A percentile compares a stretch with the other conserved stretches of the same genome.
Evolutionary conservation across 2,329 filamentous ascomycete species (phyloP).

Genomic region (Penicillium concentricum): DNA sequence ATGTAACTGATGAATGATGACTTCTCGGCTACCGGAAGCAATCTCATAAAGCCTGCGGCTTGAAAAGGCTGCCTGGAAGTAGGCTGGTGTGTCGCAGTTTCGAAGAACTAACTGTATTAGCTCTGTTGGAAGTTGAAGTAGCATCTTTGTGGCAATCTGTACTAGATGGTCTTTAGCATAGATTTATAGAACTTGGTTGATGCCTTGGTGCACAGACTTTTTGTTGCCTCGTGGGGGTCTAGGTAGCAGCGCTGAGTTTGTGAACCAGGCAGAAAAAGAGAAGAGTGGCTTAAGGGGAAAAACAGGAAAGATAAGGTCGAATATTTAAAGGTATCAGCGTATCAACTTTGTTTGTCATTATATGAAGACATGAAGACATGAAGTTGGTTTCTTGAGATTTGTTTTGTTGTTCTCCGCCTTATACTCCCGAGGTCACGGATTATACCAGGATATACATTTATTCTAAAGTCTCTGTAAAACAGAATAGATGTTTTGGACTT

Average conservation of each 20-base stretch:
- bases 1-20: slow-evolving; percentile 38
- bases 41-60: slow-evolving; percentile 38
- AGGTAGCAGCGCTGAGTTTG: neutral
- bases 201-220: neutral
- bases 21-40: slow-evolving; percentile 35
- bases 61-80: slow-evolving; percentile 38
- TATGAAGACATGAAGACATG: no score
- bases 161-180: neutral
- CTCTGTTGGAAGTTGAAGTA: slow-evolving; percentile 36
- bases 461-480: no score
- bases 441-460: no score
- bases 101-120: slow-evolving; percentile 41
- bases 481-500: no score
- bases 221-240: neutral
- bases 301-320: neutral
- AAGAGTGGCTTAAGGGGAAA: no score
- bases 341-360: no score
- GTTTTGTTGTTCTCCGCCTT: no score
- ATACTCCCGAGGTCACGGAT: no score
- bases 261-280: neutral
- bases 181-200: neutral
- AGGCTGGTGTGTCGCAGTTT: slow-evolving; percentile 34
- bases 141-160: neutral
- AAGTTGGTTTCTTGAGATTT: no score
- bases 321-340: neutral